Conservation (phyloP, 2,329 filamentous ascomycete species). For the Ophidiomyces ophidiicola region DNA sequence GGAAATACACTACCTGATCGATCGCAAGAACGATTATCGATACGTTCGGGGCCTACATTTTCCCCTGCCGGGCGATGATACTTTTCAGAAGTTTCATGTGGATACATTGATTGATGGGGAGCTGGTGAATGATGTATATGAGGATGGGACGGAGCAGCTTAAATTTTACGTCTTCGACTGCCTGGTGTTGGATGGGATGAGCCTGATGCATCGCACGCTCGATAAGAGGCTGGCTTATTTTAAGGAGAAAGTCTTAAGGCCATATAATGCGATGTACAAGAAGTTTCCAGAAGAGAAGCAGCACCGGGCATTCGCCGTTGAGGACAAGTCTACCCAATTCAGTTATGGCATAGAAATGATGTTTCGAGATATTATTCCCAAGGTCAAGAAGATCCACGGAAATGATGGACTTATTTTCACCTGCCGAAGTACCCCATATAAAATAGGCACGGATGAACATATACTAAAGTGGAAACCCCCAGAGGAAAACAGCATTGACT, state of each 20-base stretch:
- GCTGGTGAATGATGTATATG: constrained; percentile 70
- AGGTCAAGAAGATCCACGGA: constrained; percentile 60
- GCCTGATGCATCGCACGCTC: constrained; percentile 64
- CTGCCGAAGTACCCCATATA: constrained; percentile 76
- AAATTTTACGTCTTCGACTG: constrained; percentile 92
- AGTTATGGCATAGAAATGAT: constrained; percentile 84
- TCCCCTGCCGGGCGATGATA: constrained; percentile 53
- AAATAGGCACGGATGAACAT: constrained; percentile 78
- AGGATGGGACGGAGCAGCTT: constrained; percentile 55
- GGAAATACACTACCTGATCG: constrained; percentile 83
- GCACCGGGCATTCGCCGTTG: constrained; percentile 65
- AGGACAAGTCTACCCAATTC: constrained; percentile 81
- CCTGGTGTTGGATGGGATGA: constrained; percentile 57
- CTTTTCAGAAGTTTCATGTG: constrained; percentile 55
- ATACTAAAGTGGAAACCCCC: constrained; percentile 98
- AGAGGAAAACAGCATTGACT: constrained; percentile 90
- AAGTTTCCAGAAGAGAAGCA: constrained; percentile 59
- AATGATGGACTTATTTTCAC: constrained; percentile 98
- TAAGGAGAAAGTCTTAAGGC: constrained; percentile 62
- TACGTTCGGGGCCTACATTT: constrained; percentile 71
- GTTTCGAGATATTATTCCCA: constrained; percentile 75
- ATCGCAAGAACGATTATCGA: constrained; percentile 97
- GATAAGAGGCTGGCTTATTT: constrained; percentile 86
- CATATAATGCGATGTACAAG: constrained; percentile 61
- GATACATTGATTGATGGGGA: constrained; percentile 85